These are phyloP conservation scores for Tephrocybe sp. DNA, from an alignment of 768 basidiomycete genomes.

Conservation along the genomic window DNA sequence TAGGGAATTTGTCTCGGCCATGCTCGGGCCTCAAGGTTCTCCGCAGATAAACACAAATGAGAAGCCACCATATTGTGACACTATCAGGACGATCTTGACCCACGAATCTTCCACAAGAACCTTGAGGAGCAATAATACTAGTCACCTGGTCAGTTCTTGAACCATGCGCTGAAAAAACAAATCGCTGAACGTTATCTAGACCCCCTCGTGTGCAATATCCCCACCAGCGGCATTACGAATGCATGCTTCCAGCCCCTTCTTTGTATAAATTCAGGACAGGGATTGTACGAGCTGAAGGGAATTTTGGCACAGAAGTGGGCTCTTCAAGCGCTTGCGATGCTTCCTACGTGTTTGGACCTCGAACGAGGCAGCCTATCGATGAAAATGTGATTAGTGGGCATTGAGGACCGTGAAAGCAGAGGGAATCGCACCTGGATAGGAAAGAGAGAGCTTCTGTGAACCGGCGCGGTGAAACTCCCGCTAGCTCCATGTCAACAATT, in stretches of 20 bases:
- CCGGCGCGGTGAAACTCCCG: slow-evolving; percentile 3
- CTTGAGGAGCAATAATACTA: neutral
- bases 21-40: too few relatives aligned
- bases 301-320: slow-evolving; percentile 1
- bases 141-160: slow-evolving; percentile 7
- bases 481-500: neutral
- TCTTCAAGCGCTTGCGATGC: slow-evolving; percentile 10
- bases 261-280: neutral
- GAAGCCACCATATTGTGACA: neutral
- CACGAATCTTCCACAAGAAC: neutral
- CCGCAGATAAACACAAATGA: too few relatives aligned
- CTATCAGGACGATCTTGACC: too few relatives aligned
- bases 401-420: slow-evolving; percentile 21
- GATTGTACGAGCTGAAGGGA: neutral
- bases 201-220: neutral
- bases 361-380: slow-evolving; percentile 21
- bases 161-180: neutral
- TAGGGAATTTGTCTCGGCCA: too few relatives aligned
- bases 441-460: slow-evolving; percentile 22
- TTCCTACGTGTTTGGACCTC: slow-evolving; percentile 11
- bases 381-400: slow-evolving; percentile 15
- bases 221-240: neutral
- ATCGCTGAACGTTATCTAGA: slow-evolving; percentile 3
- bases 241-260: neutral
- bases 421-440: slow-evolving; percentile 16